These are phyloP conservation scores for Eimeria maxima DNA, from an alignment of 169 alveolate genomes.

Conservation along the genomic window DNA sequence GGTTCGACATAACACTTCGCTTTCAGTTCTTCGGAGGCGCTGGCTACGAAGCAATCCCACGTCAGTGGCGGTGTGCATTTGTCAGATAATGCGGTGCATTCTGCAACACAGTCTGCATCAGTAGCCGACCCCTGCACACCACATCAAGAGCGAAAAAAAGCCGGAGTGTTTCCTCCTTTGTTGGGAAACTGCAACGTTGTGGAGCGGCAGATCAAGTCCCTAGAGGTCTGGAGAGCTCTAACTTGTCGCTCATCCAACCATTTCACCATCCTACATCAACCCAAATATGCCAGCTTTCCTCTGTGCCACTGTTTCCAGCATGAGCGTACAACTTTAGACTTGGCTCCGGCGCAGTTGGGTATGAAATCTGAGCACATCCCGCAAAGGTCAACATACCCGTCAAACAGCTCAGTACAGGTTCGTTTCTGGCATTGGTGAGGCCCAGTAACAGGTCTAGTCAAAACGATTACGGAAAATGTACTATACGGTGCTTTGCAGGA, in stretches of 20 bases:
- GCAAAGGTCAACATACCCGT: background rate
- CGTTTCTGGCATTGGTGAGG: no score
- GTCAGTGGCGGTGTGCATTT: conserved; percentile 8
- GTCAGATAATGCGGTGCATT: conserved; percentile 27
- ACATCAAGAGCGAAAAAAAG: background rate
- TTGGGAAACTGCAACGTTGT: background rate
- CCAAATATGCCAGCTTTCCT: background rate
- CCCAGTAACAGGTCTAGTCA: background rate
- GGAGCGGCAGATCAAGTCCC: background rate
- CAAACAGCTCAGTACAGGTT: no score
- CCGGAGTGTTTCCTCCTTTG: background rate
- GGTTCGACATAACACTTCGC: conserved; percentile 57
- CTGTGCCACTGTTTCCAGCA: background rate
- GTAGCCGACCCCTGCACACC: conserved; percentile 39
- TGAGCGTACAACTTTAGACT: conserved; percentile 40
- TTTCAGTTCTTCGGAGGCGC: conserved; percentile 18
- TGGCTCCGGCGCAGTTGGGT: conserved; percentile 67
- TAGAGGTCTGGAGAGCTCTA: background rate
- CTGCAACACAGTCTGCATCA: conserved; percentile 52
- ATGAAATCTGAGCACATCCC: conserved; percentile 28
- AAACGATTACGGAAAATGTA: background rate
- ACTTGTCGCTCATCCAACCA: background rate
- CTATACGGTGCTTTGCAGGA: background rate
- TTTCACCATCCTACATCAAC: background rate
- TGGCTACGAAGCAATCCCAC: conserved; percentile 57